Percentiles rank a stretch among this genome's conserved stretches.
phyloP scores from a whole-genome alignment of 179 eudicot genomes.

The Gypsophila paniculata region DNA sequence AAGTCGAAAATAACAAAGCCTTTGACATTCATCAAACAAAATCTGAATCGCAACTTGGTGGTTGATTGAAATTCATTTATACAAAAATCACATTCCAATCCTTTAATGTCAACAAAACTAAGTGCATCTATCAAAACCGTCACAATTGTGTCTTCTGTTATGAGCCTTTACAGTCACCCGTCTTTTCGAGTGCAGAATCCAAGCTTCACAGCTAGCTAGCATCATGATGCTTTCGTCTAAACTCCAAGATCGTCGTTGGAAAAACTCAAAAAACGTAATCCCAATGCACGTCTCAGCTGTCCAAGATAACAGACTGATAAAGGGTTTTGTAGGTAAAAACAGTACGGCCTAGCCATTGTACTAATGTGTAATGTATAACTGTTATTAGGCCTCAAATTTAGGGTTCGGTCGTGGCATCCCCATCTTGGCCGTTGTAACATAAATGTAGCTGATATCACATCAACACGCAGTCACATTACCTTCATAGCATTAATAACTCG shows the following conservation, averaged over 20 bases:
- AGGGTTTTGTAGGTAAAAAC: no score
- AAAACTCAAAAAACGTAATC: background rate
- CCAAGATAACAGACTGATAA: no score
- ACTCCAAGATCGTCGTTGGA: background rate
- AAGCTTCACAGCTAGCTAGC: background rate
- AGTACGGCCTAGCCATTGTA: no score
- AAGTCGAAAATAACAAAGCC: no score
- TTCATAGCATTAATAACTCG: background rate
- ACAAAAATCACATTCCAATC: no score
- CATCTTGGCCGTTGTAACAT: no score
- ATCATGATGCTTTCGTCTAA: background rate
- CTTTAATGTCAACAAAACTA: no score
- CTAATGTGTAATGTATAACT: no score
- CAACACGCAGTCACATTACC: background rate
- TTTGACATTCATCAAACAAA: background rate
- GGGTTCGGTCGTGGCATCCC: no score
- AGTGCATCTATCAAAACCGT: background rate
- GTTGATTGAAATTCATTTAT: no score
- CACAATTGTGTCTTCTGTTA: background rate
- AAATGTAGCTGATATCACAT: background rate
- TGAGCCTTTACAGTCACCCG: background rate
- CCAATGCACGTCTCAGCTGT: background rate
- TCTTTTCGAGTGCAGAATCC: background rate
- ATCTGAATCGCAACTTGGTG: no score
- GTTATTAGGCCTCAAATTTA: no score